A percentile compares a stretch with the other conserved stretches of the same genome.
These are phyloP conservation scores for Metschnikowia cubensis DNA, from an alignment of 805 yeast species.

Conservation along the genomic window DNA sequence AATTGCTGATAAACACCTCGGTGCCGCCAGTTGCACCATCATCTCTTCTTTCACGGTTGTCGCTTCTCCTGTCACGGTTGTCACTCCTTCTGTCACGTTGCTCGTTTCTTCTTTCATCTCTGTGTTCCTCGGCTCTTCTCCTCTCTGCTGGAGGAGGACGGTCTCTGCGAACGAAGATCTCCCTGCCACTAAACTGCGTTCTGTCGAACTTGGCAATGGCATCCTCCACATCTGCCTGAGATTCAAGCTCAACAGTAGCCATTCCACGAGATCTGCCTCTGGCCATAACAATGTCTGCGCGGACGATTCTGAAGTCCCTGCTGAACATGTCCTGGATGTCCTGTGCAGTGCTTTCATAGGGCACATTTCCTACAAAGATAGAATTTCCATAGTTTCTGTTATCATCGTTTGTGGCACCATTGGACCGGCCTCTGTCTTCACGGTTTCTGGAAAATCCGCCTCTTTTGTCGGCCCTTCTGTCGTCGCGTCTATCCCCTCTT, in stretches of 20 bases:
- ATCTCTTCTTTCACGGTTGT: constrained; percentile 7
- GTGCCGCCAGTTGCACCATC: constrained; percentile 33
- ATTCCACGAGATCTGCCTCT: constrained; percentile 83
- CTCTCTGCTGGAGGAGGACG: constrained; percentile 68
- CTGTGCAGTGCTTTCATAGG: constrained; percentile 56
- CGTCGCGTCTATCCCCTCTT: constrained; percentile 12
- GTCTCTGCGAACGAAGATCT: constrained; percentile 85
- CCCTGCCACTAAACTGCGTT: constrained; percentile 63
- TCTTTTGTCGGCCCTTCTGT: constrained; percentile 19
- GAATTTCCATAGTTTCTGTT: constrained; percentile 57
- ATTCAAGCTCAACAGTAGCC: constrained; percentile 84
- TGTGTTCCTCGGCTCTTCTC: constrained; percentile 21
- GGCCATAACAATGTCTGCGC: constrained; percentile 78
- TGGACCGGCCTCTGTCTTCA: constrained; percentile 22
- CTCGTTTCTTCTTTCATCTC: constrained; percentile 20
- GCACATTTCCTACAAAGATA: constrained; percentile 69
- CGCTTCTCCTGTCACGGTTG: background rate
- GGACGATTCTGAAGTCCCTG: constrained; percentile 47
- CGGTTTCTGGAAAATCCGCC: constrained; percentile 10
- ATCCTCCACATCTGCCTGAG: constrained; percentile 56
- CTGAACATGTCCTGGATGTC: constrained; percentile 59
- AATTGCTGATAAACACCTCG: constrained; percentile 74
- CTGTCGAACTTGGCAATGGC: constrained; percentile 74
- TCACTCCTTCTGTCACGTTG: constrained; percentile 9
- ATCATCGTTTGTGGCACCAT: constrained; percentile 7